phyloP scores from a whole-genome alignment of 2,329 filamentous ascomycete species.

The Clonostachys byssicola region DNA sequence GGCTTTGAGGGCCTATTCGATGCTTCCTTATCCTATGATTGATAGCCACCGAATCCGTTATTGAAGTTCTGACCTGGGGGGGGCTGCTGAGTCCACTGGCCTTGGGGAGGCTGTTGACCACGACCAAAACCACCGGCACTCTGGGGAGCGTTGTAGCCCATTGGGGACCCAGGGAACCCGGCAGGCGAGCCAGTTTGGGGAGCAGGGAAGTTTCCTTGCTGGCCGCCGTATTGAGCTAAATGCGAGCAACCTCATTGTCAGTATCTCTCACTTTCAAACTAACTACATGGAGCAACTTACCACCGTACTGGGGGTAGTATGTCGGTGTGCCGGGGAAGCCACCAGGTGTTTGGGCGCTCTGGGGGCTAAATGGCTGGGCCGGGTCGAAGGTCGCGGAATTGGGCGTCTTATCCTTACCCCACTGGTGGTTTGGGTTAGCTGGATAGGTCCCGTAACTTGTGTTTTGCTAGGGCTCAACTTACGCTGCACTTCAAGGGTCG shows the following conservation, averaged over 20 bases:
- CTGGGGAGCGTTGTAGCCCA: slow-evolving; percentile 67
- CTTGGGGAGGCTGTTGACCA: slow-evolving; percentile 57
- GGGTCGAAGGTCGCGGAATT: slow-evolving; percentile 72
- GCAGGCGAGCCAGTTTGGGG: slow-evolving; percentile 58
- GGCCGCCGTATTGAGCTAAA: slow-evolving; percentile 53
- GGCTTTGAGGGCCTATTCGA: too few species aligned
- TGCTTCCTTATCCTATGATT: slow-evolving; percentile 38
- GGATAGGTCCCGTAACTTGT: background rate
- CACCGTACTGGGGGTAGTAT: slow-evolving; percentile 94
- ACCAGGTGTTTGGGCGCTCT: slow-evolving; percentile 66
- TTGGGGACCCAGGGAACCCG: slow-evolving; percentile 61
- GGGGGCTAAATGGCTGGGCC: slow-evolving; percentile 66
- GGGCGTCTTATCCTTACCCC: slow-evolving; percentile 98
- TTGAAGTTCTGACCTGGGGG: slow-evolving; percentile 50
- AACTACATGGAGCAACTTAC: slow-evolving; percentile 38
- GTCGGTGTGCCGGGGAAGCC: slow-evolving; percentile 76
- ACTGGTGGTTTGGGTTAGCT: slow-evolving; percentile 53
- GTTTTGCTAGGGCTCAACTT: slow-evolving; percentile 41
- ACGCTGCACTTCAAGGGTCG: slow-evolving; percentile 97
- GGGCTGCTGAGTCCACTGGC: slow-evolving; percentile 49
- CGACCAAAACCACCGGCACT: slow-evolving; percentile 84
- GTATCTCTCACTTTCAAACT: slow-evolving; percentile 2
- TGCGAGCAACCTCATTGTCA: slow-evolving; percentile 12
- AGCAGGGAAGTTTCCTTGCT: slow-evolving; percentile 63
- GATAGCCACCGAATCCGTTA: slow-evolving; percentile 59